Evolutionary conservation across 129 eudicot genomes (phyloP).

Genomic region (Artemisia argyi): DNA sequence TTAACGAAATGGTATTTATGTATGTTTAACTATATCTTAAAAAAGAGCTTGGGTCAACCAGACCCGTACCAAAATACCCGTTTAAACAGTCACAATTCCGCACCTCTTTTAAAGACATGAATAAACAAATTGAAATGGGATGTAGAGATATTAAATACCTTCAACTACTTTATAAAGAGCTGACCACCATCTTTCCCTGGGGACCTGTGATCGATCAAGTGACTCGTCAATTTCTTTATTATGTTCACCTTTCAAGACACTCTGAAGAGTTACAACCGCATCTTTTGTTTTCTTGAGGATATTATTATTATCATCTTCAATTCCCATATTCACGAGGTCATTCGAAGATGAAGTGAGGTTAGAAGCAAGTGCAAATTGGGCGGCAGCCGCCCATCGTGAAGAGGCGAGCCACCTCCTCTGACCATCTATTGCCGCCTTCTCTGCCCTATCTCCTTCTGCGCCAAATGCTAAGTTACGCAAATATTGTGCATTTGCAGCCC

Average conservation of each 20-base stretch:
- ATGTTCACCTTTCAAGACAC: conserved; percentile 81
- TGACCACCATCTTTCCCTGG: conserved; percentile 90
- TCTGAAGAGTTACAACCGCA: conserved; percentile 74
- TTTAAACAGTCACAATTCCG: background rate
- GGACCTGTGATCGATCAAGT: conserved; percentile 53
- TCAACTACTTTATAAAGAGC: conserved; percentile 79
- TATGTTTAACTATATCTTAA: too few relatives aligned
- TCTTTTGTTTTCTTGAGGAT: conserved; percentile 73
- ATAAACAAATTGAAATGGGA: background rate
- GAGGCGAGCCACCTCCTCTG: conserved; percentile 70
- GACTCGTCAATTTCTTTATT: conserved; percentile 64
- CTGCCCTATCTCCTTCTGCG: conserved; percentile 40
- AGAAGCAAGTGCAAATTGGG: conserved; percentile 72
- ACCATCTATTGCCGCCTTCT: conserved; percentile 45
- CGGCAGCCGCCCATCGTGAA: conserved; percentile 84
- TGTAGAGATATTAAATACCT: conserved; percentile 39
- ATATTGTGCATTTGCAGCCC: conserved; percentile 88
- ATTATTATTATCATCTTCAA: conserved; percentile 40
- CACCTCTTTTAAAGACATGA: background rate
- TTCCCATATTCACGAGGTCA: conserved; percentile 57
- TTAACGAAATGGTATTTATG: too few relatives aligned
- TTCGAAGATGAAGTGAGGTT: conserved; percentile 64
- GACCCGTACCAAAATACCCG: background rate
- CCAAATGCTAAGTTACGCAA: conserved; percentile 62
- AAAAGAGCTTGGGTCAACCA: background rate